These are phyloP conservation scores for Erysiphe pisi DNA, from an alignment of 2,329 filamentous ascomycete species.

Conservation along the genomic window DNA sequence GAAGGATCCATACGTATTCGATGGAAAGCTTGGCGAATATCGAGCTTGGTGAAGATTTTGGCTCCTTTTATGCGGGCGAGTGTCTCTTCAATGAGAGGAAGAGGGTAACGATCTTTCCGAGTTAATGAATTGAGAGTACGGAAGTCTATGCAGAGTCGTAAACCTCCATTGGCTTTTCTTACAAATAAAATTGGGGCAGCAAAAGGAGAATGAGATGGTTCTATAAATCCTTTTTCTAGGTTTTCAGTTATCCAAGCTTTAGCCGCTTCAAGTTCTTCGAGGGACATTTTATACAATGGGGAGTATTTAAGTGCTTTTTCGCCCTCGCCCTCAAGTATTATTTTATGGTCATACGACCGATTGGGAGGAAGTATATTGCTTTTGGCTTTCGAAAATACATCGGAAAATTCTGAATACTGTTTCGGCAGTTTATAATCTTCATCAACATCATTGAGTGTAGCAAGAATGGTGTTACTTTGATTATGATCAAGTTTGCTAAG, in stretches of 20 bases:
- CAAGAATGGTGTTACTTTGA: background rate
- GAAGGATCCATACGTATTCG: constrained; percentile 24
- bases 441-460: background rate
- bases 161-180: constrained; percentile 11
- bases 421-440: background rate
- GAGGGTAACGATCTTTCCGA: background rate
- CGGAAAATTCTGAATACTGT: background rate
- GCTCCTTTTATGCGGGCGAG: background rate
- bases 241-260: constrained; percentile 25
- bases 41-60: constrained; percentile 26
- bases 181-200: constrained; percentile 21
- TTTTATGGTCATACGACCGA: background rate
- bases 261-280: background rate
- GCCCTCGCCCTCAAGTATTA: background rate
- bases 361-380: background rate
- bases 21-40: constrained; percentile 27
- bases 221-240: constrained; percentile 26
- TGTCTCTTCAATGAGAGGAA: constrained; percentile 22
- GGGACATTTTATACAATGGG: constrained; percentile 21
- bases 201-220: background rate
- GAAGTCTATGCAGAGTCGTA: background rate
- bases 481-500: background rate
- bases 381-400: background rate
- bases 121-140: background rate
- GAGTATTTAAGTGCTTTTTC: background rate